Percentiles rank a stretch among this genome's conserved stretches.
Conservation (phyloP, 345 rosid genomes). For the Bretschneidera sinensis region DNA sequence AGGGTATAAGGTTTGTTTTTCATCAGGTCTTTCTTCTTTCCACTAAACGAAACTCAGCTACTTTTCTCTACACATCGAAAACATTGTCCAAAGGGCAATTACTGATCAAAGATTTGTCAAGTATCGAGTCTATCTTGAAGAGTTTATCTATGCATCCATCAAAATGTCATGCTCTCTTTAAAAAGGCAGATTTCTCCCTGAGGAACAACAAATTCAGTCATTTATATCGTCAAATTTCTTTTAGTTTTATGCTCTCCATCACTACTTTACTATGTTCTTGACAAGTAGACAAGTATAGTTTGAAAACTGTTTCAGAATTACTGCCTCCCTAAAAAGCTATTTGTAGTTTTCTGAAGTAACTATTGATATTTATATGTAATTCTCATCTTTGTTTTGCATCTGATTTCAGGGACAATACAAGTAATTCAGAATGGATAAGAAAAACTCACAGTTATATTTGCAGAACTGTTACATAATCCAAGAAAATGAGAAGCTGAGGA, state of each 20-base stretch:
- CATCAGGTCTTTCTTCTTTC: neutral
- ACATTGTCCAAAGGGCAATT: too few species aligned
- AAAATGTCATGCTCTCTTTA: too few species aligned
- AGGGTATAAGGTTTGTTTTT: conserved; percentile 12
- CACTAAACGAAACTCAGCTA: neutral
- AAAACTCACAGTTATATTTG: conserved; percentile 37
- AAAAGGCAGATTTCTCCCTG: too few species aligned
- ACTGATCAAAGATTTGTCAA: neutral
- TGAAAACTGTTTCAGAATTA: neutral
- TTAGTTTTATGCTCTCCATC: too few species aligned
- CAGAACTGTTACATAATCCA: conserved; percentile 40
- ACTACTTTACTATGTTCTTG: too few species aligned
- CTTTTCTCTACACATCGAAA: neutral
- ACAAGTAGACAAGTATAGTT: too few species aligned
- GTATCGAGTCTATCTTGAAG: neutral
- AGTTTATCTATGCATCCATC: neutral
- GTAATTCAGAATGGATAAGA: conserved; percentile 35
- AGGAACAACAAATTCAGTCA: too few species aligned
- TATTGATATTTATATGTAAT: neutral
- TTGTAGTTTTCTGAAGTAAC: neutral
- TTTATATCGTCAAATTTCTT: too few species aligned
- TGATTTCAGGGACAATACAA: conserved; percentile 8
- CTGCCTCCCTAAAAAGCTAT: neutral
- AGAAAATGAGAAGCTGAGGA: conserved; percentile 47
- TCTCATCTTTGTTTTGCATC: conserved; percentile 3